A percentile compares a stretch with the other conserved stretches of the same genome.
phyloP scores from a whole-genome alignment of 495 filamentous ascomycete genomes.

The Penicillium waksmanii region DNA sequence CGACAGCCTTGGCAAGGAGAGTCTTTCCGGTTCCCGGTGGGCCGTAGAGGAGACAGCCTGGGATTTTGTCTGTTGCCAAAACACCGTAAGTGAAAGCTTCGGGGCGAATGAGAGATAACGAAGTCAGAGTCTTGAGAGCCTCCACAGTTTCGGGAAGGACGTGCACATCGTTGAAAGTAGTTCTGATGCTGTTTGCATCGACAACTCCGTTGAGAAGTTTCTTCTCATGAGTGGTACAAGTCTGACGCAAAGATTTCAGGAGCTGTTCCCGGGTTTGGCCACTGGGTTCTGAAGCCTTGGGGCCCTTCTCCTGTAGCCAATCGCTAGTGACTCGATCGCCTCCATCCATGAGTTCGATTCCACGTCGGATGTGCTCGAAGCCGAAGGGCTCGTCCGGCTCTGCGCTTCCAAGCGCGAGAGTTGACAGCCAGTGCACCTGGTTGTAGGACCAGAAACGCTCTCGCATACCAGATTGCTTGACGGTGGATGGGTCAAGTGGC shows the following conservation, averaged over 20 bases:
- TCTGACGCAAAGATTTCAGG: slow-evolving; percentile 50
- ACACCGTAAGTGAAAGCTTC: slow-evolving; percentile 97
- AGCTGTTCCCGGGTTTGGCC: slow-evolving; percentile 41
- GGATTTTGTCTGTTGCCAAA: slow-evolving; percentile 85
- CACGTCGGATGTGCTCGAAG: slow-evolving; percentile 44
- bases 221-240: slow-evolving; percentile 76
- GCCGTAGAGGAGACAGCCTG: slow-evolving; percentile 88
- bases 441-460: slow-evolving; percentile 62
- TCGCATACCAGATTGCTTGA: slow-evolving; percentile 50
- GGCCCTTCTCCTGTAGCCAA: slow-evolving; percentile 42
- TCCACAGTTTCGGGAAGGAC: slow-evolving; percentile 83
- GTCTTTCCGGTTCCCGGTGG: slow-evolving; percentile 97
- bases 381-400: slow-evolving; percentile 41
- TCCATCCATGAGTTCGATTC: slow-evolving; percentile 42
- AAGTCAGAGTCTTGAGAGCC: slow-evolving; percentile 85
- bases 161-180: slow-evolving; percentile 83
- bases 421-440: slow-evolving; percentile 64
- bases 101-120: slow-evolving; percentile 82
- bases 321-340: slow-evolving; percentile 40
- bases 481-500: slow-evolving; percentile 36
- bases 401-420: slow-evolving; percentile 61
- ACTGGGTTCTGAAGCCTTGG: slow-evolving; percentile 31
- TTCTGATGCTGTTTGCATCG: slow-evolving; percentile 77
- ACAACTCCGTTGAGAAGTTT: slow-evolving; percentile 80
- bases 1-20: slow-evolving; percentile 91